Base-by-base conservation (phyloP, 202 grass and related monocot species). In the Panicum virgatum region DNA sequence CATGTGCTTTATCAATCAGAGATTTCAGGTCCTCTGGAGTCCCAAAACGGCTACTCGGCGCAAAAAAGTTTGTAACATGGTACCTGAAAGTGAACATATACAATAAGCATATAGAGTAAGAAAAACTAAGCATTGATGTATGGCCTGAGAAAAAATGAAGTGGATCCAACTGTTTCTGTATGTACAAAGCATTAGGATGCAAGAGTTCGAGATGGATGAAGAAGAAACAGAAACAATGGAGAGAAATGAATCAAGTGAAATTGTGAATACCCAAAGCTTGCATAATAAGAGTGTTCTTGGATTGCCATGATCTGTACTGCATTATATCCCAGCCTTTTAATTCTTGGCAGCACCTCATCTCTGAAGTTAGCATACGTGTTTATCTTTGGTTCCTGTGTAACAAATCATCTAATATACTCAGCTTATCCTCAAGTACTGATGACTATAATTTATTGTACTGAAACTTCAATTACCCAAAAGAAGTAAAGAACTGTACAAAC, bases 31-130 rank as follows among this genome's bases (percentile, higher is more conserved):
- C 93, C 48, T 99, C 96, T 32, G 96, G 96, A 19, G 93, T 94
- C 14, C 96, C 96, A 89, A 99, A 99, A 39, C 96, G 93, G 87
- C 92, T 96, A 82, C 96, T 99, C 66, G 96, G 91, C 27, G 96
- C 93, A 90, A 94, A 99, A 86, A 99, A 99, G 53, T 99, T 99
- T 3, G 96, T 99, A 68, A 99, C 96, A 87, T 99, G 96, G 75
- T 99, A 99, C 84, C 95, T 97, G 86, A 72, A 81, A 72, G 61
- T 72, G 20, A n/a, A 57, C 59, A 18, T 71, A 59, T 46, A 81
- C 45, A 93, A 62, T 52, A 83, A 80, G 46, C 42, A 69, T 34
- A 76, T 20, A 26, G 72, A 64, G 72, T 81, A 50, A 77, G 44
- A 71, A 77, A 83, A 73, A 48, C 38, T 32, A 78, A 67, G 1